Base-by-base conservation (phyloP, 805 yeast genomes). In the Wickerhamiella qilinensis region DNA sequence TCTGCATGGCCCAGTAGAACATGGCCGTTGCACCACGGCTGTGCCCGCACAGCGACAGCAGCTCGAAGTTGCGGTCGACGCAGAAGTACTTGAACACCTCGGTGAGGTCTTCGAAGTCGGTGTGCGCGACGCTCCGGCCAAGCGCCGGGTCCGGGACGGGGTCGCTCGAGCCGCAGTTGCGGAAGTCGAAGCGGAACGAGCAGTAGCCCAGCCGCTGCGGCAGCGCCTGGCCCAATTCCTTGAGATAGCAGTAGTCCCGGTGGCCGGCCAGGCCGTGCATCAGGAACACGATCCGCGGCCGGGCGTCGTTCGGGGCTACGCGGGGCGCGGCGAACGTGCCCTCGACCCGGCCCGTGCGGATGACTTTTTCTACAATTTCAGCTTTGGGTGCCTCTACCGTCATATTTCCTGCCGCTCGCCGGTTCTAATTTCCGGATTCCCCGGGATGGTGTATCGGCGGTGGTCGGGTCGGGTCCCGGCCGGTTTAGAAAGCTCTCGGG, bases 231-330 rank as follows among this genome's bases (percentile, higher is more conserved):
- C 93, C 86, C 33, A 83, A 56, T 14, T 59, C 48, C 20, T 70
- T 68, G 45, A 78, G 84, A 56, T 78, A 85, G 42, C 82, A 73
- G 53, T 82, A 78, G 60, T 80, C 71, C 46, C 83, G 71, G 53
- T 86, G 93, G 0, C 94, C 93, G 1, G 76, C 86, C 44, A 71
- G 78, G 1, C 96, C 96, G 54, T 86, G 96, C n/a, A 74, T 46
- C 15, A 85, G 52, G 4, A 85, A 52, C 0, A 77, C 83, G 30
- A 69, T 63, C 15, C 35, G 19, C 8, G 24, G 24, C 12, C 25
- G 17, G 12, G 16, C 25, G 16, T 19, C 35, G 12, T 12, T 7
- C 11, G 24, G 12, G 4, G 20, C 12, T 6, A 15, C 33, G 7
- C 7, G 11, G 8, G 24, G 25, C 24, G 12, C 5, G 24, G 25